These are phyloP conservation scores for Trichophyton verrucosum DNA, from an alignment of 2,329 filamentous ascomycete species.

Conservation along the genomic window DNA sequence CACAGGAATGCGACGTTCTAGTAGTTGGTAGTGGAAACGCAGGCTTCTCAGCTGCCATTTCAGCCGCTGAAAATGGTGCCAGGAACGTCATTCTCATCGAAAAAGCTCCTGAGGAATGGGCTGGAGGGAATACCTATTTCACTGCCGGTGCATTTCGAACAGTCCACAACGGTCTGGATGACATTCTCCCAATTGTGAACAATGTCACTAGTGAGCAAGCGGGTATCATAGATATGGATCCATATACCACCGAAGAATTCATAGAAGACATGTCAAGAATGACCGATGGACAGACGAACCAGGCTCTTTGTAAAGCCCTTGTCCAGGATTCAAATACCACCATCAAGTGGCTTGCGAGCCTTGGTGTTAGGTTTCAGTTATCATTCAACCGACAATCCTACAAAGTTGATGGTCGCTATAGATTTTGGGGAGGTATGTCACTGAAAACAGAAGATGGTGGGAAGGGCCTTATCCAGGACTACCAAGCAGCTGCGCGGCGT, in stretches of 20 bases:
- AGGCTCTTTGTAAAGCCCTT: constrained; percentile 36
- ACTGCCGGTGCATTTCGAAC: constrained; percentile 53
- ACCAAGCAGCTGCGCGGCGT: constrained; percentile 33
- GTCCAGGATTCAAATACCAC: constrained; percentile 41
- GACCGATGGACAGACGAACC: constrained; percentile 43
- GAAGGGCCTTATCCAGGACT: constrained; percentile 44
- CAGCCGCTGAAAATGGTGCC: constrained; percentile 40
- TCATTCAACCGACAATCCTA: constrained; percentile 56
- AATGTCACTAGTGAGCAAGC: constrained; percentile 41
- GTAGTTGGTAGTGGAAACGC: constrained; percentile 54
- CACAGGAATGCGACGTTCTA: constrained; percentile 26
- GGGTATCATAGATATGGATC: constrained; percentile 43
- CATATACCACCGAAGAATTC: constrained; percentile 47
- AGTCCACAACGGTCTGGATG: constrained; percentile 42
- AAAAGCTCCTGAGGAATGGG: constrained; percentile 47
- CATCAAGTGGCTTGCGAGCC: constrained; percentile 43
- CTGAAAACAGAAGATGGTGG: constrained; percentile 49
- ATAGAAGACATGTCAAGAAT: constrained; percentile 44
- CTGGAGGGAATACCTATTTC: constrained; percentile 53
- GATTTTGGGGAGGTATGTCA: constrained; percentile 56
- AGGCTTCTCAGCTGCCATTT: constrained; percentile 48
- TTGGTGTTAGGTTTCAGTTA: constrained; percentile 47
- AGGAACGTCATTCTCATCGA: constrained; percentile 44
- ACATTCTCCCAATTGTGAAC: constrained; percentile 50
- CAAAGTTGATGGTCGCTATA: constrained; percentile 46